Evolutionary conservation across 129 eudicot species (phyloP), one percentile per base, ranked within the genome.

Genomic region (Pulicaria dysenterica): DNA sequence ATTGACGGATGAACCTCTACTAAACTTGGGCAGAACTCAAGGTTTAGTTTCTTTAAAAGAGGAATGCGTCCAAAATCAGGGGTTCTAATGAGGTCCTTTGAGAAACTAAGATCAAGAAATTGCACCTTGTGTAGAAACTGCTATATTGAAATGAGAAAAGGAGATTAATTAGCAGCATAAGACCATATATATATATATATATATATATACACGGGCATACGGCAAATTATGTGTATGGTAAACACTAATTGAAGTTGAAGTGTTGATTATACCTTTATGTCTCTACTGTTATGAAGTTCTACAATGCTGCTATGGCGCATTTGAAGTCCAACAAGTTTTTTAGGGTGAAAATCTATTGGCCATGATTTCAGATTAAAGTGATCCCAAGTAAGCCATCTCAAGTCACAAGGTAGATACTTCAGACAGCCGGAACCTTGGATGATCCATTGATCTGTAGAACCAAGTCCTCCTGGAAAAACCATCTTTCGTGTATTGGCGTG

Each of bases 1-100:
- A 80, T 15, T 5, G 84, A 80, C 39, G 58, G 37, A 14, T 80
- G 84, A 40, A 80, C 79, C 72, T 54, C 67, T 41, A 19, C 43
- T 69, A 80, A 69, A 43, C 67, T 68, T 37, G 36, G 9, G 69
- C 80, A 80, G 12, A 36, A 5, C 4, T 58, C 49, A 34, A 80
- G 80, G 19, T 36, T 51, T 59, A 80, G 49, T 40, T 13, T 67
- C 15, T 80, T 34, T 4, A 80, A 80, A 61, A 31, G 71, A 15
- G 72, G 68, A 40, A 49, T 12, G 37, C 38, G 14, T 24, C 14
- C 6, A 44, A 79, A 73, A 57, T 79, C 64, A 0, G 83, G 83
- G 40, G 79, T 79, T 34, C 64, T 19, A 6, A 13, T 58, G 11
- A 73, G 75, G 57, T 58, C 16, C 2, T 57, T 6, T 15, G 83